A percentile compares a stretch with the other conserved stretches of the same genome.
Conservation (phyloP, 208 protist species). For the Spongospora subterranea region DNA sequence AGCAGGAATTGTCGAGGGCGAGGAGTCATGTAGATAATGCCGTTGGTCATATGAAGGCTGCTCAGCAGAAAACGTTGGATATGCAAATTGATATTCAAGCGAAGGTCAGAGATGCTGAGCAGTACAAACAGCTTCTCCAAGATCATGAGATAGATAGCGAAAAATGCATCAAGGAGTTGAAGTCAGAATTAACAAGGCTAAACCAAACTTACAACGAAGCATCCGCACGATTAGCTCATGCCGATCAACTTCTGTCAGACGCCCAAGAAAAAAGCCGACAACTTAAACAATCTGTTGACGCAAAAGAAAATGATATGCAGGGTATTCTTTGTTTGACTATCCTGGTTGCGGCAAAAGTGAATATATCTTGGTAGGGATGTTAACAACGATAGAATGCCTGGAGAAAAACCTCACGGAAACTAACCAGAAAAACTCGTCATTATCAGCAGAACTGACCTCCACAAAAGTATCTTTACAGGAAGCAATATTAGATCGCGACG, state of each 20-base stretch:
- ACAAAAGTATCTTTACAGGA: not conserved
- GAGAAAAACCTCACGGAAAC: not conserved
- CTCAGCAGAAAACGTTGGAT: not conserved
- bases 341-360: not conserved
- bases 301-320: not conserved
- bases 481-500: constrained; percentile 4
- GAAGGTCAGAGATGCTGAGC: not conserved
- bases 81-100: not conserved
- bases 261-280: not conserved
- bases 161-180: constrained; percentile 30
- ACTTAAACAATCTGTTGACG: not conserved
- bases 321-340: not conserved
- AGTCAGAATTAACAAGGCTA: not conserved
- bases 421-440: not conserved
- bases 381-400: constrained; percentile 11
- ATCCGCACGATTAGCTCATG: not conserved
- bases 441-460: not conserved
- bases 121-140: not conserved
- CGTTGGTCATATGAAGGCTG: constrained; percentile 8
- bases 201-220: not conserved
- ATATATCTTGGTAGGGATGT: not conserved
- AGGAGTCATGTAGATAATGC: not conserved
- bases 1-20: not conserved
- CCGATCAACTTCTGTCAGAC: not conserved
- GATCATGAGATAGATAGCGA: constrained; percentile 35